Evolutionary conservation across 352 stramenopile genomes (phyloP).

Genomic region (Globisporangium mamillatum): DNA sequence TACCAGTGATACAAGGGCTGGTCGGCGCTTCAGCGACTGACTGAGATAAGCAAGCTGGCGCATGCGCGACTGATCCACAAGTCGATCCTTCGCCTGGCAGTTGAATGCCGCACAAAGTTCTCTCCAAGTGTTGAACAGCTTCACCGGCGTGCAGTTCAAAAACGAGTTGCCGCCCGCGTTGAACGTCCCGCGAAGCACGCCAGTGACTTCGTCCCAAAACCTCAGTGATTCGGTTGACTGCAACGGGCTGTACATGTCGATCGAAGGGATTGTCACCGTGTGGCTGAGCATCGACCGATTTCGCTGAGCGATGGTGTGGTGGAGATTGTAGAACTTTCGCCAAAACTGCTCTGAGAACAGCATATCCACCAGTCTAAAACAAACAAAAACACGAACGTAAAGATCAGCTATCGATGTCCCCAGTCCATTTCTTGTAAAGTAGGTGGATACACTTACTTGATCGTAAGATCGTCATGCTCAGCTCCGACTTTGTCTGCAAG

Average conservation of each 20-base stretch:
- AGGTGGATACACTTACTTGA: conserved; percentile 5
- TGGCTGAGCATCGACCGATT: conserved; percentile 24
- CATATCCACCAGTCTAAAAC: conserved; percentile 14
- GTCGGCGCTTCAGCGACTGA: conserved; percentile 2
- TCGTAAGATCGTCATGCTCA: background rate
- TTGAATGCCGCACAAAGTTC: conserved; percentile 1
- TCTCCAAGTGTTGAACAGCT: conserved; percentile 1
- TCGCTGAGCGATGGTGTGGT: conserved; percentile 14
- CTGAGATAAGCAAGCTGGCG: background rate
- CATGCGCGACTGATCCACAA: background rate
- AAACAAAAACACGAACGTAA: background rate
- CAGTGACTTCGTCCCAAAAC: conserved; percentile 21
- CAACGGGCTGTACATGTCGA: conserved; percentile 22
- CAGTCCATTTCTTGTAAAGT: background rate
- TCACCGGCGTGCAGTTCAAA: background rate
- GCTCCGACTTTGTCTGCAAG: background rate
- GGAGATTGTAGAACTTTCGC: conserved; percentile 15
- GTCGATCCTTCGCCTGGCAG: background rate
- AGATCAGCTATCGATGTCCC: background rate
- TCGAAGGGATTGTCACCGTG: conserved; percentile 17
- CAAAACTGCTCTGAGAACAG: conserved; percentile 24
- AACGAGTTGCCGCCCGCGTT: background rate
- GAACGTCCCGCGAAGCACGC: background rate
- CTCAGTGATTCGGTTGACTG: conserved; percentile 13
- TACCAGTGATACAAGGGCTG: background rate